Evolutionary conservation across 768 basidiomycete species (phyloP), one percentile per base, ranked within the genome.

Genomic region (Wakefieldia striispora): DNA sequence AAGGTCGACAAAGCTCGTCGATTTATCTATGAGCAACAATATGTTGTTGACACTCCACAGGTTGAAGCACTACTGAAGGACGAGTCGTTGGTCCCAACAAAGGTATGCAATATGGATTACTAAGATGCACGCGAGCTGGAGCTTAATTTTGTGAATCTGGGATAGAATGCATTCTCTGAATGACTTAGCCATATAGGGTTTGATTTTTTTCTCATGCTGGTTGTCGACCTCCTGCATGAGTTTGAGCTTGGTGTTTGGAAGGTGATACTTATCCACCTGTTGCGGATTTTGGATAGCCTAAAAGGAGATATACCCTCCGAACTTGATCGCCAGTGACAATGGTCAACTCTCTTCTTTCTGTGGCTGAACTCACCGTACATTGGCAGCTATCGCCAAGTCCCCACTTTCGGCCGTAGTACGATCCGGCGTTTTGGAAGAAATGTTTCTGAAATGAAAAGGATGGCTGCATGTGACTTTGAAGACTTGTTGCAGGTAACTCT

Each of bases 391-490:
- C 43, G 56, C 0, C 17, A 17, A 13, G 45, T 69, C 4, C 66
- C 67, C 0, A 61, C 67, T 0, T 75, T 76, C 55, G 71, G 72
- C 0, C 26, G 51, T 0, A 50, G 53, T 1, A 69, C 65, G 0
- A 74, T 74, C 1, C 52, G 63, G 0, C 51, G 42, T 21, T 75
- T 74, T 27, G 29, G 43, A 3, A 39, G 47, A 16, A 70, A 75
- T 56, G 65, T 62, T 0, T 68, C 71, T 0, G 66, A 51, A 4
- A 49, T 75, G 35, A 64, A 61, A 38, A 66, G 67, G 38, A 51
- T 73, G 0, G 72, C 70, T 1, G 74, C 70, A 0, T 50, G 61
- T 0, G 69, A 75, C 40, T 75, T 63, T 50, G 70, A 75, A 43
- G 72, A 75, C 21, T 50, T 75, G 2, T 49, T 75, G 0, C 74